Evolutionary conservation across 345 rosid genomes (phyloP), one percentile per base, ranked within the genome.

Genomic region (Viola odorata): DNA sequence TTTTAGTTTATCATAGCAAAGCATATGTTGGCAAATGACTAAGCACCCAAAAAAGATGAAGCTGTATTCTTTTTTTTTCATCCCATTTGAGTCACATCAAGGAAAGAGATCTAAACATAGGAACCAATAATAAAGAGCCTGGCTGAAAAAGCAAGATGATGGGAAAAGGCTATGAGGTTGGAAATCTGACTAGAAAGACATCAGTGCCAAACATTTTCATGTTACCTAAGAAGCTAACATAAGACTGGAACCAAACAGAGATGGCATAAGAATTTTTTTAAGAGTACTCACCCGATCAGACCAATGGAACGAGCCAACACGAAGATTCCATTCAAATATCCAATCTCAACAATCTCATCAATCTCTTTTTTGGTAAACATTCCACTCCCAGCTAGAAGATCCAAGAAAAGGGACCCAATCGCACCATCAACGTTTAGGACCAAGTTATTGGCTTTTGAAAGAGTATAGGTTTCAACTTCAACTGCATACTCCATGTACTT

Each of bases 401-500:
- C 98, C 80, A 84, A 79, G 86, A 89, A 92, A 61, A 92, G 97
- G 49, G 97, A 85, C 47, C 96, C 97, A 37, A 89, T 92, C 14
- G 96, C 96, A 50, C 98, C 97, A 39, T 89, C 97, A 0, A 87
- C 96, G 3, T 92, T 92, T 23, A 86, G 82, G 71, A 89, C 96
- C 41, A 94, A 71, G 83, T 83, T 90, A 62, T 82, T 90, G 58
- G 97, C 84, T 80, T 94, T 90, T 3, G 89, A 82, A 44, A 90
- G 81, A 41, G 95, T 90, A 78, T 84, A 90, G 39, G 88, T 86
- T 77, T 94, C 96, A 39, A 90, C 96, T 73, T 86, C 75, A 58
- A 90, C 96, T 0, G 89, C 99, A 48, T 88, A 90, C 68, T 88
- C 91, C 96, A 90, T 94, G 77, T 90, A 87, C 71, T 87, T 94